Conservation (phyloP, 2,329 filamentous ascomycete genomes). For the Coniella vitis region DNA sequence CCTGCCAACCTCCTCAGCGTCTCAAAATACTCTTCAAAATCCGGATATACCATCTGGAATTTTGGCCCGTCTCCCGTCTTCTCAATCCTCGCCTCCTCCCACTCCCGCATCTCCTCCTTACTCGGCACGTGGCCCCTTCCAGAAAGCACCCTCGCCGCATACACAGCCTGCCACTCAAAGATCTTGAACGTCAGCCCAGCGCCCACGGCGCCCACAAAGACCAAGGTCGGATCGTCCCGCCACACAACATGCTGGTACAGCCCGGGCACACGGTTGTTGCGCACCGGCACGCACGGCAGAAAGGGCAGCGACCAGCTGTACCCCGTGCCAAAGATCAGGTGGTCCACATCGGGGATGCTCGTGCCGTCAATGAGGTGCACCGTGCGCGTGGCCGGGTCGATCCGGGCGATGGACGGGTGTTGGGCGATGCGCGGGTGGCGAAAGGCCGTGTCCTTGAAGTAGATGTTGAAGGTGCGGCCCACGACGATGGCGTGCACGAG, state of each 20-base stretch:
- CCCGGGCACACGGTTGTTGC: slow-evolving; percentile 48
- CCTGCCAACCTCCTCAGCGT: slow-evolving; percentile 43
- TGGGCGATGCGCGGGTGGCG: slow-evolving; percentile 20
- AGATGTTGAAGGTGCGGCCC: slow-evolving; percentile 22
- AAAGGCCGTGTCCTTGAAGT: slow-evolving; percentile 24
- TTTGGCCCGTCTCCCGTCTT: slow-evolving; percentile 47
- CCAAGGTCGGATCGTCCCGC: slow-evolving; percentile 44
- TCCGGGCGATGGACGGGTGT: slow-evolving; percentile 12
- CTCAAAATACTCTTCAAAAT: slow-evolving; percentile 62
- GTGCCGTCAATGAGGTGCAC: slow-evolving; percentile 52
- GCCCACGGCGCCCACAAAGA: slow-evolving; percentile 52
- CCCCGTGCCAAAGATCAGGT: slow-evolving; percentile 61
- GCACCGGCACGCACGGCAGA: slow-evolving; percentile 41
- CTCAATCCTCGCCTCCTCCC: slow-evolving; percentile 51
- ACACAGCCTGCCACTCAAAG: slow-evolving; percentile 62
- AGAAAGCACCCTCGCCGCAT: slow-evolving; percentile 51
- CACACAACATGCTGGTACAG: slow-evolving; percentile 55
- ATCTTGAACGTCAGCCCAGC: slow-evolving; percentile 60
- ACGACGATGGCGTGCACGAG: slow-evolving; percentile 22
- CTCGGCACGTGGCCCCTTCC: slow-evolving; percentile 46
- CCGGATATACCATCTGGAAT: slow-evolving; percentile 51
- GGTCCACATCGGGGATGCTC: slow-evolving; percentile 46
- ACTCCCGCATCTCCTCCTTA: slow-evolving; percentile 39
- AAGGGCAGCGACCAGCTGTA: slow-evolving; percentile 60
- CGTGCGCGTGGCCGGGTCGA: slow-evolving; percentile 20